phyloP scores from a whole-genome alignment of 768 basidiomycete species.

The Pulveroboletus sp. region DNA sequence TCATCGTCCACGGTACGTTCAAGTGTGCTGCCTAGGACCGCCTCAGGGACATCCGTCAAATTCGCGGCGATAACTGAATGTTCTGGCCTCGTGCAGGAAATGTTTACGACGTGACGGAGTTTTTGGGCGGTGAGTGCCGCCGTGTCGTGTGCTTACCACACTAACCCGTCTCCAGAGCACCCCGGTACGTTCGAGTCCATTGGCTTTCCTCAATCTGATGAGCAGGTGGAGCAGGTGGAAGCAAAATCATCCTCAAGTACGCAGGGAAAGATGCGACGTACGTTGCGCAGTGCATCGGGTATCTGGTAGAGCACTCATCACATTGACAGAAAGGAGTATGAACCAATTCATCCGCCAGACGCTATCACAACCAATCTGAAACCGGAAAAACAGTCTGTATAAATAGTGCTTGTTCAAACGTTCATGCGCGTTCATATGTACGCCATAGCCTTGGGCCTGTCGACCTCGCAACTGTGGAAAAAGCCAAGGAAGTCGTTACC shows the following conservation, averaged over 20 bases:
- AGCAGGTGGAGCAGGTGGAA: slow-evolving; percentile 50
- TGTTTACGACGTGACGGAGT: slow-evolving; percentile 76
- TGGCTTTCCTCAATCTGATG: background rate
- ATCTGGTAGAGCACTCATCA: background rate
- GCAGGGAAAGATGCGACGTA: slow-evolving; percentile 89
- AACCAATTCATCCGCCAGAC: slow-evolving; percentile 85
- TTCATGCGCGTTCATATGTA: slow-evolving; percentile 2
- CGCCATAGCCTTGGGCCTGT: slow-evolving; percentile 59
- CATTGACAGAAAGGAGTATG: slow-evolving; percentile 61
- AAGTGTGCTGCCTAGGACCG: background rate
- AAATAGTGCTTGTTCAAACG: background rate
- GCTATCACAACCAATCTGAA: slow-evolving; percentile 74
- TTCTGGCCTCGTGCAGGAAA: slow-evolving; percentile 42
- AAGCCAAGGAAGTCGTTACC: slow-evolving; percentile 57
- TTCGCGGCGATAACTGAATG: background rate
- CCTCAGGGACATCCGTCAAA: background rate
- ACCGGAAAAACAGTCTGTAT: slow-evolving; percentile 73
- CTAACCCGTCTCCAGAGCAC: slow-evolving; percentile 42
- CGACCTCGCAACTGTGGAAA: slow-evolving; percentile 62
- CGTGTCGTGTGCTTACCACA: background rate
- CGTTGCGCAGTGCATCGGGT: slow-evolving; percentile 21
- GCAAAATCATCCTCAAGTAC: slow-evolving; percentile 81
- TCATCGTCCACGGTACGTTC: slow-evolving; percentile 71
- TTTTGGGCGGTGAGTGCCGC: slow-evolving; percentile 54
- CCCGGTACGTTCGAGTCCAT: slow-evolving; percentile 43